Conservation (phyloP, 257 asterid genomes). For the Plantago ovata region DNA sequence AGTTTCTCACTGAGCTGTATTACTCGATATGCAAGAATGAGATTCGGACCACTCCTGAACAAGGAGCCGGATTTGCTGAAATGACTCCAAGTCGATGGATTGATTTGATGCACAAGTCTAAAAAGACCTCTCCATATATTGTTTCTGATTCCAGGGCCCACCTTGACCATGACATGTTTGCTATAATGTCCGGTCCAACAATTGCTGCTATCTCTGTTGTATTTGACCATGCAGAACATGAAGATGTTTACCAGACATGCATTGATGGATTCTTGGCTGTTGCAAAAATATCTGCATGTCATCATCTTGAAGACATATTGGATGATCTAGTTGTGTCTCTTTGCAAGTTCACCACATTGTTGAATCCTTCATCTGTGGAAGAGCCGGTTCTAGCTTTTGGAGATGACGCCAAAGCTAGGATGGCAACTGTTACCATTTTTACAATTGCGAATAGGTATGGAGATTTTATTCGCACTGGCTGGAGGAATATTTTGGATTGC, state of each 20-base stretch:
- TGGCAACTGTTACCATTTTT: constrained; percentile 93
- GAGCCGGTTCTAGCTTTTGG: constrained; percentile 96
- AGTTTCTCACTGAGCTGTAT: constrained; percentile 76
- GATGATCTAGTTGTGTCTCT: constrained; percentile 95
- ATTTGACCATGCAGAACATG: constrained; percentile 90
- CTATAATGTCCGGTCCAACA: constrained; percentile 97
- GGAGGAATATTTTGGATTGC: constrained; percentile 95
- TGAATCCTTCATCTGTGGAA: constrained; percentile 82
- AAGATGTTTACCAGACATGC: constrained; percentile 90
- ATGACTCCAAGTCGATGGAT: constrained; percentile 97
- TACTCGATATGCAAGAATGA: constrained; percentile 89
- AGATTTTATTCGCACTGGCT: constrained; percentile 85
- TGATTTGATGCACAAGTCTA: constrained; percentile 87
- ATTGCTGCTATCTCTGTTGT: constrained; percentile 98
- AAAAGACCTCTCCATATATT: constrained; percentile 66
- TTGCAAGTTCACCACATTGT: constrained; percentile 82
- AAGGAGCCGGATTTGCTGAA: constrained; percentile 86
- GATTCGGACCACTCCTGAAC: constrained; percentile 93
- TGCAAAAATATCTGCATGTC: constrained; percentile 93
- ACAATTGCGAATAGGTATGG: constrained; percentile 89
- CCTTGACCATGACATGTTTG: constrained; percentile 97
- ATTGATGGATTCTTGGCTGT: constrained; percentile 94
- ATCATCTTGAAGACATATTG: constrained; percentile 91
- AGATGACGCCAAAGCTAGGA: constrained; percentile 89
- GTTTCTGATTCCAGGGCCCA: constrained; percentile 77